Base-by-base conservation (phyloP, 2,329 filamentous ascomycete species). In the Septoria petroselini region DNA sequence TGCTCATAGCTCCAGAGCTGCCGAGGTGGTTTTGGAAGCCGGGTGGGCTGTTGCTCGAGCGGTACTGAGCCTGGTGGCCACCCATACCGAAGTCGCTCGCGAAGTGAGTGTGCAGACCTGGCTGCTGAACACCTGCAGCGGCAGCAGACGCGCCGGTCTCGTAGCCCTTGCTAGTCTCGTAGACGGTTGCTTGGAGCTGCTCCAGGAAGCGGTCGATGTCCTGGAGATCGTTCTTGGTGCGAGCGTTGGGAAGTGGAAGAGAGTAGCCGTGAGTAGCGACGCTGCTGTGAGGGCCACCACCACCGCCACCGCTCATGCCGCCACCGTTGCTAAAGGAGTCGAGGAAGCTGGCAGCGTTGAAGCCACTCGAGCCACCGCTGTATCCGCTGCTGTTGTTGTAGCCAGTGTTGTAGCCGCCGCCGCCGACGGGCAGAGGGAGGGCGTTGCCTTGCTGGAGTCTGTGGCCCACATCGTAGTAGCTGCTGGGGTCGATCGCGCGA, bases 181-280 rank as follows among this genome's bases (percentile, higher is more conserved):
- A 97, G 41, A 97, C 89, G 38, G 91, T 96, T 58, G 86, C 84
- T 72, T 96, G 91, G 78, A 97, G 91, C 72, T 96, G 89, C 72
- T 95, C 90, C 48, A 98, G 81, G 69, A 97, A 88, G 65, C 90
- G 86, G 69, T 97, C 93, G 64, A 97, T 91, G 68, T 95, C 90
- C 68, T 95, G 76, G 35, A 98, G 77, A 68, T 98, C 93, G 68
- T 83, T 90, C 79, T 97, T 95, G 41, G 91, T 96, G 65, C 91
- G 84, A 48, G 94, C 79, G 63, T 90, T 94, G 76, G 95, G 89
- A 7, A 90, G 83, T 46, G 93, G 88, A 52, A 96, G 78, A 55
- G 89, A 88, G 73, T 96, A 95, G 64, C 79, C 77, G 44, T 91
- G 88, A 68, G 88, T 83, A 33, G 85, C 79, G 59, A 85, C 78